phyloP scores from a whole-genome alignment of 352 stramenopile species.

The Phytophthora ramorum region DNA sequence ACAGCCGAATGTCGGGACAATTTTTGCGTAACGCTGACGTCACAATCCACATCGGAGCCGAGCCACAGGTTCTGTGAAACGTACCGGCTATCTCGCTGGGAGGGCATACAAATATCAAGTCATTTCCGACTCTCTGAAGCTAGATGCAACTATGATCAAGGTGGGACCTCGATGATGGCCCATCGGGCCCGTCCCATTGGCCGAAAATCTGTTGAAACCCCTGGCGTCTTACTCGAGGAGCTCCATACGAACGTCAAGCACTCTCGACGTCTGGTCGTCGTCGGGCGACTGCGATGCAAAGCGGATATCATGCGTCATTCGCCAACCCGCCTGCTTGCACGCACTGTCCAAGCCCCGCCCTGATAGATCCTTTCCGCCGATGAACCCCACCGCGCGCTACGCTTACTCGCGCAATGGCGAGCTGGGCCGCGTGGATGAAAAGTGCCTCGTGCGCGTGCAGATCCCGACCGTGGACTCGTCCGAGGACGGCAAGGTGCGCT shows the following conservation, averaged over 20 bases:
- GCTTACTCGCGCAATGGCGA: slow-evolving; percentile 85
- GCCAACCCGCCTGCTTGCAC: slow-evolving; percentile 23
- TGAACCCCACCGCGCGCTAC: slow-evolving; percentile 66
- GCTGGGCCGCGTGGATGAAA: slow-evolving; percentile 65
- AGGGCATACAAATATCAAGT: slow-evolving; percentile 27
- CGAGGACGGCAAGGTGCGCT: slow-evolving; percentile 59
- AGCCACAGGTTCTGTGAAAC: slow-evolving; percentile 22
- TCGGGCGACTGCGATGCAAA: background rate
- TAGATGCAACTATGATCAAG: slow-evolving; percentile 21
- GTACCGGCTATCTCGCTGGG: slow-evolving; percentile 17
- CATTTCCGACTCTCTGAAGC: slow-evolving; percentile 24
- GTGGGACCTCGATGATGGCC: slow-evolving; percentile 23
- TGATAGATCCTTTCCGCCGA: slow-evolving; percentile 19
- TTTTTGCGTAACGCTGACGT: slow-evolving; percentile 34
- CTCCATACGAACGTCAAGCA: slow-evolving; percentile 14
- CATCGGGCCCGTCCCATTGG: background rate
- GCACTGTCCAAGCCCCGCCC: slow-evolving; percentile 17
- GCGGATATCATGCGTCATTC: slow-evolving; percentile 24
- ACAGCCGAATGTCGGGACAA: slow-evolving; percentile 13
- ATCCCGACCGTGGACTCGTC: slow-evolving; percentile 52
- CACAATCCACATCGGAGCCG: background rate
- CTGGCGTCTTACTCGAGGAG: slow-evolving; percentile 30
- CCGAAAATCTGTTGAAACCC: slow-evolving; percentile 14
- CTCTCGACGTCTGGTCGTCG: slow-evolving; percentile 33
- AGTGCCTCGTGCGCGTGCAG: slow-evolving; percentile 74